Evolutionary conservation across 192 early-diverging fungal genomes (phyloP), one percentile per base, ranked within the genome.

Genomic region (Radiomyces spectabilis): DNA sequence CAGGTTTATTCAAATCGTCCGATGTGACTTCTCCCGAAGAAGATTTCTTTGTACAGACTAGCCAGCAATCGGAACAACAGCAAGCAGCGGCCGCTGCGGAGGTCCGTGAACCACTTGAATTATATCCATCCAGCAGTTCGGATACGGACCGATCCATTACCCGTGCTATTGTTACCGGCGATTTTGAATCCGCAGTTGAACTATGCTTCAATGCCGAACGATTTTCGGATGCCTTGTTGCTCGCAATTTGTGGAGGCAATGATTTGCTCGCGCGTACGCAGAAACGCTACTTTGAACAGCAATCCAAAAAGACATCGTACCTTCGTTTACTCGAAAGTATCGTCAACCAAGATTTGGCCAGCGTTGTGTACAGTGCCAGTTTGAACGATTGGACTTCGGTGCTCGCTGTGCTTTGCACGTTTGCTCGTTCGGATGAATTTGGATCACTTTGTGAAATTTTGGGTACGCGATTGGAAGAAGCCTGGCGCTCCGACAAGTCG

Each of bases 351-450:
- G 89, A 97, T 56, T 63, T 96, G 51, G 66, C 63, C 6, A 89
- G 94, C 62, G 74, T 97, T 37, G 92, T 95, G 0, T 65, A 70
- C 37, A 82, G 86, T 49, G 85, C 81, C 4, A 74, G 82, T 27
- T 60, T 99, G 59, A 76, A 77, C 25, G 86, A 87, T 47, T 99
- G 97, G 97, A 87, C 90, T 65, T 88, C 97, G 55, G 74, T 95
- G 25, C 66, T 97, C 31, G 95, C 91, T 10, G 74, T 97, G 6
- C 79, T 99, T 41, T 97, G 92, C 75, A 97, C 94, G 0, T 97
- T 97, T 65, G 89, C 85, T 34, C 80, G 82, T 48, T 71, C 85
- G 25, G 94, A 97, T 35, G 89, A 93, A 49, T 87, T 91, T 63
- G 78, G 75, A 39, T 61, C 59, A n/a, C 54, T 88, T 26, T 84